Base-by-base conservation (phyloP, 805 yeast genomes). In the Candida corydali region DNA sequence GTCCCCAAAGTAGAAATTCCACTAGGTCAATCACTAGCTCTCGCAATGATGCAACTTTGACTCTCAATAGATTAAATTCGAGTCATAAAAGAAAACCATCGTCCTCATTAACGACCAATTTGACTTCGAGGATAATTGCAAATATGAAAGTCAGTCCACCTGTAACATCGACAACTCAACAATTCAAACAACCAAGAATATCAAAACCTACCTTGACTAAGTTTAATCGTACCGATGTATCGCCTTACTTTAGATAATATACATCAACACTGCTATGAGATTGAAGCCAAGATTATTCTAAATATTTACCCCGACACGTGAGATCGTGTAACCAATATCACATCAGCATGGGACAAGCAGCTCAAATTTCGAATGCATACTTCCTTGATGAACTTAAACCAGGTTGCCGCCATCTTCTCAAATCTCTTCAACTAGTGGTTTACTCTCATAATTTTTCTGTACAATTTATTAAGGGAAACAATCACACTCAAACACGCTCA, bases 71-170 rank as follows among this genome's bases (percentile, higher is more conserved):
- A 11, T n/a, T n/a, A n/a, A n/a, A 11, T 19, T 10, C 17, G 32
- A 11, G 14, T 9, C 8, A n/a, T 10, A 6, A 7, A 5, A 11
- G 17, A 11, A 23, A n/a, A 19, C 33, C 5, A 24, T 6, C 10
- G 25, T 28, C 38, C 22, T 9, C 15, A 8, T 29, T 27, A 26
- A 34, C 41, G 20, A 32, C 15, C 12, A 35, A 37, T 17, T 32
- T 41, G 16, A 38, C 44, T 11, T 41, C 44, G 7, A 24, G 39
- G 16, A 41, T 41, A 7, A 26, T 40, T 14, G 32, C 44, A 17
- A 39, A 41, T 27, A 41, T 41, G 36, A 37, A 29, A 27, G 17
- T 34, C 8, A 37, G 36, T 12, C 29, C 29, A 8, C 32, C 36
- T 5, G 25, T 29, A 4, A 26, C 8, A 4, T 5, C 8, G 10